phyloP scores from a whole-genome alignment of 495 filamentous ascomycete genomes.

The Hypomontagnella submonticulosa region DNA sequence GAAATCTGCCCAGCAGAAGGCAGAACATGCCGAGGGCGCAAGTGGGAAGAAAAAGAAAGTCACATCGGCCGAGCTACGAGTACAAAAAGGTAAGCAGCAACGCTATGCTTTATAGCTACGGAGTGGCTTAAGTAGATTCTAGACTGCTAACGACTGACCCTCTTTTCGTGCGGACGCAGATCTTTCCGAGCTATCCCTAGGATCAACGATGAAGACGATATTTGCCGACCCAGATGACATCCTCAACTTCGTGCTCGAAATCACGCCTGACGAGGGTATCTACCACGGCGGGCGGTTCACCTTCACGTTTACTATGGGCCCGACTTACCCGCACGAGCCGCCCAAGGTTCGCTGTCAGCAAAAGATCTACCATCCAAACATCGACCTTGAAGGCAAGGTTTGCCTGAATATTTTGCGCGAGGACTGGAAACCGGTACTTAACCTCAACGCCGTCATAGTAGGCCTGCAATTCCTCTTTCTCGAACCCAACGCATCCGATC shows the following conservation, averaged over 20 bases:
- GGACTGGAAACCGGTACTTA: constrained; percentile 99
- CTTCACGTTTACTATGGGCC: constrained; percentile 91
- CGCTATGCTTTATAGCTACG: background rate
- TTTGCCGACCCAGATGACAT: constrained; percentile 97
- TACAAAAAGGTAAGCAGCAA: constrained; percentile 83
- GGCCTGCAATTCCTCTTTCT: constrained; percentile 98
- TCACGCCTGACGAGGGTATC: constrained; percentile 98
- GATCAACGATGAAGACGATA: constrained; percentile 88
- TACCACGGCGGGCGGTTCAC: constrained; percentile 91
- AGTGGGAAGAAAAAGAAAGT: constrained; percentile 96
- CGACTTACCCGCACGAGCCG: constrained; percentile 96
- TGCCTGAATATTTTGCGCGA: constrained; percentile 96
- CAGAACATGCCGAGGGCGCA: constrained; percentile 80
- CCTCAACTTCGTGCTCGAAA: constrained; percentile 91
- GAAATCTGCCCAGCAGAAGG: constrained; percentile 96
- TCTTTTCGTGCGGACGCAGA: constrained; percentile 62
- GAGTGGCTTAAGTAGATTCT: background rate
- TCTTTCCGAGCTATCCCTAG: constrained; percentile 89
- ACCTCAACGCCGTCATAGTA: constrained; percentile 95
- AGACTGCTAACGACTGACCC: background rate
- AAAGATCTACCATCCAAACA: constrained; percentile 99
- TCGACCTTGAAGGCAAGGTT: constrained; percentile 96
- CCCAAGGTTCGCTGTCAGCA: constrained; percentile 98
- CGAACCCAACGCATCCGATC: constrained; percentile 95
- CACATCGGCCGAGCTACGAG: constrained; percentile 92